phyloP scores from a whole-genome alignment of 768 basidiomycete genomes.

The Terana coerulea region DNA sequence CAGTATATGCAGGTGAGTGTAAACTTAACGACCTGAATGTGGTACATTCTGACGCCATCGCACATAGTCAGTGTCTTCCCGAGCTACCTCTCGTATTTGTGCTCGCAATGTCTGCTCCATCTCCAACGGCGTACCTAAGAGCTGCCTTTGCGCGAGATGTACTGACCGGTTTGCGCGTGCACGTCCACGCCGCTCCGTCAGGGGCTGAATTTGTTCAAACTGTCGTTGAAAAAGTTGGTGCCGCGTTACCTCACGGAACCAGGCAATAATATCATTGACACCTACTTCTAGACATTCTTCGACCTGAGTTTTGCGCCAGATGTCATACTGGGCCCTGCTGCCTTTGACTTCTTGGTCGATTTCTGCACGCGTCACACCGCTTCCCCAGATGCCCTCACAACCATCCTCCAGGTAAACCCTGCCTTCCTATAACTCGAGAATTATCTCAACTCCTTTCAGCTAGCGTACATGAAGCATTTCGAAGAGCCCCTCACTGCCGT shows the following conservation, averaged over 20 bases:
- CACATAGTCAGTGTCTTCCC: slow-evolving; percentile 51
- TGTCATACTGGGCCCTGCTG: slow-evolving; percentile 56
- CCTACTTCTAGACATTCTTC: slow-evolving; percentile 54
- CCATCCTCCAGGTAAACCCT: slow-evolving; percentile 56
- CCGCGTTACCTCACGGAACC: not conserved
- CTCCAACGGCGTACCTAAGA: slow-evolving; percentile 48
- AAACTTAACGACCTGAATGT: no score
- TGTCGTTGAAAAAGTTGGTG: slow-evolving; percentile 49
- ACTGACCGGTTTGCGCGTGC: slow-evolving; percentile 53
- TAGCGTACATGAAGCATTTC: slow-evolving; percentile 70
- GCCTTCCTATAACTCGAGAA: not conserved
- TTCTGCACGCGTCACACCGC: slow-evolving; percentile 52
- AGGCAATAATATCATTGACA: not conserved
- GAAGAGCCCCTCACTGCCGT: slow-evolving; percentile 53
- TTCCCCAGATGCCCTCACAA: slow-evolving; percentile 54
- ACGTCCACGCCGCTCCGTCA: slow-evolving; percentile 46
- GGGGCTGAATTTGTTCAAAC: slow-evolving; percentile 47
- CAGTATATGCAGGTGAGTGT: slow-evolving; percentile 62
- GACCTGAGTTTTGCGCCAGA: slow-evolving; percentile 55
- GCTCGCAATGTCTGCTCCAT: slow-evolving; percentile 54
- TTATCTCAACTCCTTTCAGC: slow-evolving; percentile 34
- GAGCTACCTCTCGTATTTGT: slow-evolving; percentile 63
- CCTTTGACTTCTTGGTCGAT: slow-evolving; percentile 53
- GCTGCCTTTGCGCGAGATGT: slow-evolving; percentile 55
- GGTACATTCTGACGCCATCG: no score